phyloP scores from a whole-genome alignment of 768 basidiomycete genomes.

The Rhodotorula taiwanensis region DNA sequence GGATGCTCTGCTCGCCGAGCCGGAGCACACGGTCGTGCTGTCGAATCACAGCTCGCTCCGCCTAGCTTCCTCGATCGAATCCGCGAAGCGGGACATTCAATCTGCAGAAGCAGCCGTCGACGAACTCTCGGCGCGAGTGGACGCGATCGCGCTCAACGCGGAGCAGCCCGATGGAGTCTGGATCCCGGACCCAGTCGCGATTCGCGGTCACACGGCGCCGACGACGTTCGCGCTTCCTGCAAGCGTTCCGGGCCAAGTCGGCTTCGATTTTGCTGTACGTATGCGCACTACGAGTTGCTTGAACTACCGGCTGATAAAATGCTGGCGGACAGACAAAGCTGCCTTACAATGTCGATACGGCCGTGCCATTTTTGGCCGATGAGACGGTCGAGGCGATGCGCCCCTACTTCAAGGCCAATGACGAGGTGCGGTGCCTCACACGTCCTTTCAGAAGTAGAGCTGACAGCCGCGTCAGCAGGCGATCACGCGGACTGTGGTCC shows the following conservation, averaged over 20 bases:
- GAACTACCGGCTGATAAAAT: fast-evolving
- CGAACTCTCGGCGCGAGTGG: neutral
- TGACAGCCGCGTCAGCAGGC: neutral
- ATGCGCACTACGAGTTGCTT: neutral
- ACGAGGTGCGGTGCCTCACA: slow-evolving; percentile 15
- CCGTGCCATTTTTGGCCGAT: neutral
- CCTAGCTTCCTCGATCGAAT: too few species aligned
- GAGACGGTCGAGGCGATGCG: neutral
- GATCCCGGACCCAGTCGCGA: neutral
- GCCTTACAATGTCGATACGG: neutral
- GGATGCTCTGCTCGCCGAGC: too few species aligned
- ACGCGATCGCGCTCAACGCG: neutral
- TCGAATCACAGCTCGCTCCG: too few species aligned
- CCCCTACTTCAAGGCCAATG: neutral
- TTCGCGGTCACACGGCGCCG: neutral
- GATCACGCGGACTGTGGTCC: neutral
- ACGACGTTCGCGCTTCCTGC: neutral
- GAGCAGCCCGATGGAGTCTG: neutral
- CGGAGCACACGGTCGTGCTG: too few species aligned
- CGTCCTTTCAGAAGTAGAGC: too few species aligned
- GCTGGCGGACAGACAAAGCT: slow-evolving; percentile 1
- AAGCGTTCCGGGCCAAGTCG: neutral
- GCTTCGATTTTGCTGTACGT: slow-evolving; percentile 7
- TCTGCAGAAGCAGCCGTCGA: too few species aligned
- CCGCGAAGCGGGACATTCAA: too few species aligned